Percentiles rank a stretch among this genome's conserved stretches.
Conservation (phyloP, 2,329 filamentous ascomycete species). For the Taxawa tesnikishii region DNA sequence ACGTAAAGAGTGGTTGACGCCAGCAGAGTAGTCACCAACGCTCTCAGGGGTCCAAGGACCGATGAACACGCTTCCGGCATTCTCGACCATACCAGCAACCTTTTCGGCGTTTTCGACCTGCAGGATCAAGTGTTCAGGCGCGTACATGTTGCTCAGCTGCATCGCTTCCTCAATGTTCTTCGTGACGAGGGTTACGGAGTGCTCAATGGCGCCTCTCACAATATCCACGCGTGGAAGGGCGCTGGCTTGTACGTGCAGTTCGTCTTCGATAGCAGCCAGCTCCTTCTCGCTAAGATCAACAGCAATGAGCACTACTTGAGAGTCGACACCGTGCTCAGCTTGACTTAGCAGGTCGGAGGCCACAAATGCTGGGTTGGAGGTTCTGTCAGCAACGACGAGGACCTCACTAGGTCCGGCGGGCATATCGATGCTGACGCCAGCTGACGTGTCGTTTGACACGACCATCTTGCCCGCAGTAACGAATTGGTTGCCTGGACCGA, state of each 20-base stretch:
- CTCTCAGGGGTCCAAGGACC: constrained; percentile 95
- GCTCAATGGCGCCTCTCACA: constrained; percentile 75
- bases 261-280: constrained; percentile 75
- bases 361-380: constrained; percentile 85
- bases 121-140: constrained; percentile 90
- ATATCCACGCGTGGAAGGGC: constrained; percentile 86
- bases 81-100: constrained; percentile 68
- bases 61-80: constrained; percentile 92
- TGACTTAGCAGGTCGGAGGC: constrained; percentile 90
- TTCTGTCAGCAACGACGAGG: constrained; percentile 82
- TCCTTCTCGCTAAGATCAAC: constrained; percentile 63
- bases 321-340: constrained; percentile 93
- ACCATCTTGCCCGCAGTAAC: constrained; percentile 98
- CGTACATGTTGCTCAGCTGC: constrained; percentile 82
- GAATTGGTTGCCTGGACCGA: constrained; percentile 95
- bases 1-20: constrained; percentile 96
- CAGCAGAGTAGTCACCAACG: constrained; percentile 94
- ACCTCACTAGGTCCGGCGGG: constrained; percentile 94
- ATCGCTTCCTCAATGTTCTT: constrained; percentile 64
- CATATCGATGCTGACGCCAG: constrained; percentile 95
- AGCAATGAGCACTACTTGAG: constrained; percentile 84
- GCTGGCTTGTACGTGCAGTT: constrained; percentile 77
- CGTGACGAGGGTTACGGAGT: constrained; percentile 77
- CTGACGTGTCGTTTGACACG: constrained; percentile 93
- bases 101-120: constrained; percentile 69